Evolutionary conservation across 805 yeast genomes (phyloP).

Genomic region (Hanseniaspora guilliermondii): DNA sequence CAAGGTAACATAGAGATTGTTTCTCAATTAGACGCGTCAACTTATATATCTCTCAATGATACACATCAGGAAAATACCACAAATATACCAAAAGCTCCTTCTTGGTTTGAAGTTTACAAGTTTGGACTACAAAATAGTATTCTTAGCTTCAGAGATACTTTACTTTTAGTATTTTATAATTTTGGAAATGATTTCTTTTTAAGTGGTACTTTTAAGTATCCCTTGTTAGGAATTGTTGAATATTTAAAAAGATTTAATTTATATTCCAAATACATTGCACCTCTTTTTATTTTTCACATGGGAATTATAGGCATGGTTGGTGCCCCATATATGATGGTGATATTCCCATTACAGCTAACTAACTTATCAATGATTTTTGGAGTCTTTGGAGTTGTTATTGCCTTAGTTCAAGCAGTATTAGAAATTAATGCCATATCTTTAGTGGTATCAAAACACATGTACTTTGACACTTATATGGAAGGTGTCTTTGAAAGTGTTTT

Average conservation of each 20-base stretch:
- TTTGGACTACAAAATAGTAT: not conserved
- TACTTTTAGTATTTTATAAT: conserved; percentile 5
- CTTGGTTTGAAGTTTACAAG: conserved; percentile 3
- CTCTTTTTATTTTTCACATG: conserved; percentile 19
- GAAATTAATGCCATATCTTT: conserved; percentile 23
- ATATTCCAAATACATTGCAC: conserved; percentile 24
- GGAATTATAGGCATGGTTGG: conserved; percentile 20
- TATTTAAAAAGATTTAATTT: conserved; percentile 17
- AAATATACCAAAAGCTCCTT: not conserved
- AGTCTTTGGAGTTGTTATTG: conserved; percentile 25
- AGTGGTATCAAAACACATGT: conserved; percentile 19
- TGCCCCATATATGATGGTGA: conserved; percentile 19
- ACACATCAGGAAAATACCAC: not conserved
- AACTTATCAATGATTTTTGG: conserved; percentile 24
- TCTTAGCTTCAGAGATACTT: conserved; percentile 2
- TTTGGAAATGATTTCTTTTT: conserved; percentile 16
- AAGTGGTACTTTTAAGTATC: conserved; percentile 18
- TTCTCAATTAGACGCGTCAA: not conserved
- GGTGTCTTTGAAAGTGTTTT: conserved; percentile 21
- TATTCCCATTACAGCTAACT: conserved; percentile 23
- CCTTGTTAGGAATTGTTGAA: conserved; percentile 24
- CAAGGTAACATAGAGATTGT: not conserved
- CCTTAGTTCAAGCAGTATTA: conserved; percentile 24
- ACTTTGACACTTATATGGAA: conserved; percentile 20
- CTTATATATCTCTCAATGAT: not conserved